phyloP scores from a whole-genome alignment of 2,329 filamentous ascomycete genomes.

The Epicoccum sorghinum region DNA sequence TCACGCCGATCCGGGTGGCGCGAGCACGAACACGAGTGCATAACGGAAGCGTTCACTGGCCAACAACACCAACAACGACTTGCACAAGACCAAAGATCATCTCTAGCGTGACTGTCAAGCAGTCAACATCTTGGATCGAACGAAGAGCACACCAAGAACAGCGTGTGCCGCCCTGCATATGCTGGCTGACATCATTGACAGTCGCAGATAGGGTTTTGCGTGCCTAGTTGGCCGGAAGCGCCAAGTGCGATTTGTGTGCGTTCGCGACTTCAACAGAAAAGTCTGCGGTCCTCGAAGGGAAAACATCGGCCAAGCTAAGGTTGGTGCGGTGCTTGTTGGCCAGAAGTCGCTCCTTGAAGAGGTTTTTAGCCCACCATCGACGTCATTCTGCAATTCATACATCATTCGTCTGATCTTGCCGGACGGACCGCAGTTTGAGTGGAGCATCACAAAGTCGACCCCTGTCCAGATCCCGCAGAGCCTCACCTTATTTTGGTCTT shows the following conservation, averaged over 20 bases:
- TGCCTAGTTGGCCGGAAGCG: slow-evolving; percentile 2
- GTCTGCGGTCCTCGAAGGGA: neutral
- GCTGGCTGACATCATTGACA: slow-evolving; percentile 10
- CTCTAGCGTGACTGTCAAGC: neutral
- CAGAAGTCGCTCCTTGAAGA: neutral
- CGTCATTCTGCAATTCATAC: slow-evolving; percentile 13
- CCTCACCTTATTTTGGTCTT: slow-evolving; percentile 16
- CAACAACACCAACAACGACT: neutral
- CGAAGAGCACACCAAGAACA: neutral
- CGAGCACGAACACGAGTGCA: slow-evolving; percentile 5
- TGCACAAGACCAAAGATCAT: neutral
- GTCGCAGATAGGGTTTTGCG: neutral
- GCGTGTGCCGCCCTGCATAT: neutral
- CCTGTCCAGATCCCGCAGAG: slow-evolving; percentile 21
- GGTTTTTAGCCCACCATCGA: slow-evolving; percentile 5
- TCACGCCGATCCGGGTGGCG: slow-evolving; percentile 18
- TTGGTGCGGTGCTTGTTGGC: neutral
- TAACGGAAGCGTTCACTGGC: neutral
- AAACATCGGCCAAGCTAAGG: slow-evolving; percentile 9
- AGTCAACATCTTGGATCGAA: neutral
- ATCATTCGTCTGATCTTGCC: slow-evolving; percentile 17
- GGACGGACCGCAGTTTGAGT: slow-evolving; percentile 10
- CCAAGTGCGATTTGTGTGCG: slow-evolving; percentile 2
- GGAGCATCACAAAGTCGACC: neutral
- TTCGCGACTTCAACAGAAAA: slow-evolving; percentile 16